Conservation (phyloP, 192 early-diverging fungal genomes). For the Chytriomyces hyalinus region DNA sequence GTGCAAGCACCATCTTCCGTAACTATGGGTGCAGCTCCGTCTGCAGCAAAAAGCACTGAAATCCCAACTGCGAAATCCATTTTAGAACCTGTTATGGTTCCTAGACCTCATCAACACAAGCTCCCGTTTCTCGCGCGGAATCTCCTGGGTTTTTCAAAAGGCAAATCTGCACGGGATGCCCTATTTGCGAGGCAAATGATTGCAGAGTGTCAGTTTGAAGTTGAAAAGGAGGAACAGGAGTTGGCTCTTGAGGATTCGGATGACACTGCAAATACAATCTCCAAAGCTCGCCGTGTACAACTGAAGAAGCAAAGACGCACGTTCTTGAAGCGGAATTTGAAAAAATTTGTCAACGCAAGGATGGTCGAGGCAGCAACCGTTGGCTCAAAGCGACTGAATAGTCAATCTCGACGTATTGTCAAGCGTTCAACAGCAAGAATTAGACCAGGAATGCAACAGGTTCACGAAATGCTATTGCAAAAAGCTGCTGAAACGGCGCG, state of each 20-base stretch:
- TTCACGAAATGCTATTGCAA: no score
- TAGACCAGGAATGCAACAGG: no score
- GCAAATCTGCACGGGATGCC: background rate
- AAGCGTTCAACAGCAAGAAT: no score
- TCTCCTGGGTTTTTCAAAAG: background rate
- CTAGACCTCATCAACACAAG: background rate
- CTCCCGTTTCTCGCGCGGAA: background rate
- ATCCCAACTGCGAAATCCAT: background rate
- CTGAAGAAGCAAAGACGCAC: background rate
- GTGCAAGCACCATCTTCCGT: background rate
- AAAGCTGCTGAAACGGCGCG: no score
- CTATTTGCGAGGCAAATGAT: background rate
- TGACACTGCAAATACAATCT: no score
- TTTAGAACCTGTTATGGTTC: background rate
- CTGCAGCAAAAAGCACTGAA: background rate
- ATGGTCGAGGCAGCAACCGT: background rate
- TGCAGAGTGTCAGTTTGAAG: background rate
- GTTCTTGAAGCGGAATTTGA: slow-evolving; percentile 16
- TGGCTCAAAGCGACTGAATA: background rate
- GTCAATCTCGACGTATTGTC: no score
- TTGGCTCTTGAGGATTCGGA: no score
- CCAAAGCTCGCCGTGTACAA: no score
- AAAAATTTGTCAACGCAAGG: background rate
- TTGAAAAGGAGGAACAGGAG: background rate
- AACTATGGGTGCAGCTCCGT: background rate